Evolutionary conservation across 352 stramenopile species (phyloP).

Genomic region (Globisporangium carolinianum): DNA sequence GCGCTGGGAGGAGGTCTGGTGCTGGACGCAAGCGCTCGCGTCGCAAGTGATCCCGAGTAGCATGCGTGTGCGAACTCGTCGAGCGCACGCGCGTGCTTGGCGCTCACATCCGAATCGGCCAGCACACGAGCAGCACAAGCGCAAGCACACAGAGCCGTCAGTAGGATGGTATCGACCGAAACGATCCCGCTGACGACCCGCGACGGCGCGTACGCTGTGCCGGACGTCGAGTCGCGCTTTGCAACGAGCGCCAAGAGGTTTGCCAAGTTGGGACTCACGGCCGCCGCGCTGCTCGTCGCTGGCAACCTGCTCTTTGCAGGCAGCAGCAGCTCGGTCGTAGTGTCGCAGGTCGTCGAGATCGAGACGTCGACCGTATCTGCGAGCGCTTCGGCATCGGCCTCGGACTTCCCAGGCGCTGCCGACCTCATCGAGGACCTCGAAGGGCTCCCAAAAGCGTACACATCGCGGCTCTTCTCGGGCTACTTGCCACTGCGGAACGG

Average conservation of each 20-base stretch:
- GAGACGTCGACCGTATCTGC: too few relatives aligned
- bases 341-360: neutral
- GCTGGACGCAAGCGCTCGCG: too few relatives aligned
- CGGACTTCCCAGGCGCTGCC: constrained; percentile 21
- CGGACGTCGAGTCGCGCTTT: constrained; percentile 7
- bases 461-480: constrained; percentile 42
- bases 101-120: constrained; percentile 3
- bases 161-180: neutral
- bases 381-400: neutral
- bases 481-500: constrained; percentile 49
- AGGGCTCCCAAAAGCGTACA: constrained; percentile 36
- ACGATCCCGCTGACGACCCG: constrained; percentile 9
- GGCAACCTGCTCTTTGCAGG: constrained; percentile 11
- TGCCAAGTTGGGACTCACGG: constrained; percentile 7
- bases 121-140: neutral
- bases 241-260: constrained; percentile 6
- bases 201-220: constrained; percentile 8
- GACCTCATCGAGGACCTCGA: constrained; percentile 36
- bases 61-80: too few relatives aligned
- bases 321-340: neutral
- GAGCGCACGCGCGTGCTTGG: too few relatives aligned
- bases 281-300: constrained; percentile 1
- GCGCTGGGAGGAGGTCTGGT: too few relatives aligned
- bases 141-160: too few relatives aligned
- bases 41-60: too few relatives aligned